Evolutionary conservation across 129 eudicot species (phyloP).

Genomic region (Rutidosis leptorrhynchoides): DNA sequence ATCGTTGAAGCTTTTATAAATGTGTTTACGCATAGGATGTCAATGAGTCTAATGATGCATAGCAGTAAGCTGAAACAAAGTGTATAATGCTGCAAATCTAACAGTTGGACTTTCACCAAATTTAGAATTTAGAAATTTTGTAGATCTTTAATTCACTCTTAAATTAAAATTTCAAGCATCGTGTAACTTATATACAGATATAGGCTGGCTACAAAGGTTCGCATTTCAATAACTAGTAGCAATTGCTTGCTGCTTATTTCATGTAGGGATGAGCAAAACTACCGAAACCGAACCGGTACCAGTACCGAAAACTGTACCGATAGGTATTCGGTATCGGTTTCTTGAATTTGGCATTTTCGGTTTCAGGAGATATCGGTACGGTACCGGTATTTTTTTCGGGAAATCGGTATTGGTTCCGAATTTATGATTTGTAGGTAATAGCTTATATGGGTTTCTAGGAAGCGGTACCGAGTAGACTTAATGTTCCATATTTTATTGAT

Average conservation of each 20-base stretch:
- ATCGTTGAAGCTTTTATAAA: background rate
- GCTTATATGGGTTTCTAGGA: too few species aligned
- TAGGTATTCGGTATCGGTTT: too few species aligned
- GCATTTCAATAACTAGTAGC: conserved; percentile 8
- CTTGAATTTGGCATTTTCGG: too few species aligned
- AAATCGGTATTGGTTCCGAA: too few species aligned
- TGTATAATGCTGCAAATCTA: conserved; percentile 3
- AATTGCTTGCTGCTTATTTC: background rate
- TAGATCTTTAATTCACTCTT: background rate
- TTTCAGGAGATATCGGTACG: too few species aligned
- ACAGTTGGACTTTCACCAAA: background rate
- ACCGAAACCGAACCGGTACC: too few species aligned
- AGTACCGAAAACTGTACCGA: too few species aligned
- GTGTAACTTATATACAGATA: background rate
- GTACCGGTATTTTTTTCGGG: too few species aligned
- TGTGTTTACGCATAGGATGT: background rate
- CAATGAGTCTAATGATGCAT: background rate
- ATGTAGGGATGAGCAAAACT: too few species aligned
- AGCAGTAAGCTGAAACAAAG: background rate
- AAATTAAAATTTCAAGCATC: background rate
- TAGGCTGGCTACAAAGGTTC: background rate
- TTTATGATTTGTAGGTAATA: too few species aligned
- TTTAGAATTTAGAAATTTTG: background rate
- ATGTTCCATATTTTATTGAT: too few species aligned
- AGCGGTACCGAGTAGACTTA: too few species aligned